Evolutionary conservation across 352 stramenopile genomes (phyloP), one percentile per base, ranked within the genome.

Genomic region (Phytophthora multivora): DNA sequence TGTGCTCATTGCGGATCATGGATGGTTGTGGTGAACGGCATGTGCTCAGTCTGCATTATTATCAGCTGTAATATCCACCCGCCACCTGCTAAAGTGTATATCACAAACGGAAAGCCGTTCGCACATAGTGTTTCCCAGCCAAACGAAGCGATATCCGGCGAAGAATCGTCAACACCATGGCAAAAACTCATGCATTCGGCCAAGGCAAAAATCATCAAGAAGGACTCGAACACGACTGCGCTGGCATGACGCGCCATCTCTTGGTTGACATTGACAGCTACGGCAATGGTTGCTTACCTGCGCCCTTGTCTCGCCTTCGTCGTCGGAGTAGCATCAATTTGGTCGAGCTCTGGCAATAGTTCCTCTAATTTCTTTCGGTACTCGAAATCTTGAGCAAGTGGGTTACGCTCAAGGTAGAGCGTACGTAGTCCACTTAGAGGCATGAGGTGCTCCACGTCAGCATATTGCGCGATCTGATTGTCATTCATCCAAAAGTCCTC

Each of bases 371-470:
- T 96, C 68, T 96, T 98, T 30, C 96, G 79, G 83, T 99, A 99
- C 66, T 98, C 95, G 77, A 98, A 98, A 63, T 93, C 86, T 60
- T 72, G 73, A 28, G 92, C 88, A 8, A 99, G 65, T 28, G 95
- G 94, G 57, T 99, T 99, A 64, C 97, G 96, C 66, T 99, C 97
- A 41, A 99, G 70, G 62, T 99, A 99, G 13, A 99, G 75, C 26
- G 88, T 98, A 18, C 95, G 81, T 58, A 99, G 77, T 23, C 58
- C 77, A 38, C 71, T 75, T 6, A 98, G 70, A 11, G 89, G 69
- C 1, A 77, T 59, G 28, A 98, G 84, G 3, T 79, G 71, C 30
- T 94, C 71, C 0, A 90, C 63, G 36, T 93, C 83, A 4, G 71
- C 54, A 55, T 93, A 93, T 13, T 76, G 53, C 5, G 77, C 55